Evolutionary conservation across 2,329 filamentous ascomycete genomes (phyloP), one percentile per base, ranked within the genome.

Genomic region (Trichoderma koningii): DNA sequence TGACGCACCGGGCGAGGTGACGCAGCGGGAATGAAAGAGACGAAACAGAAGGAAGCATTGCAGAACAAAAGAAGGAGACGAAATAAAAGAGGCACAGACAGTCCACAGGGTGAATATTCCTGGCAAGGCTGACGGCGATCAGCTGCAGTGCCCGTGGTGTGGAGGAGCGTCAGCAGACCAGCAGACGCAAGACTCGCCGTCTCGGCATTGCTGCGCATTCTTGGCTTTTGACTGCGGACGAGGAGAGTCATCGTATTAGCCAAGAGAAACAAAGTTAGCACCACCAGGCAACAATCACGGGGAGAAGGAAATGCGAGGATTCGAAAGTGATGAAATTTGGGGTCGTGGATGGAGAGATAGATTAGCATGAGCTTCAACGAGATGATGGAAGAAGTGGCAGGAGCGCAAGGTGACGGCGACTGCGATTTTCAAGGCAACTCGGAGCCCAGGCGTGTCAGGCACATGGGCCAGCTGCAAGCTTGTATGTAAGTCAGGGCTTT

Each of bases 101-200:
- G 62, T 53, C 62, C 51, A 30, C 34, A 38, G 30, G 55, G 45
- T 30, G 61, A 23, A 51, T 30, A n/a, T 34, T n/a, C n/a, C 23
- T 14, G 19, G 53, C 51, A 64, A 64, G 62, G 62, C 62, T 64
- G 62, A 64, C 53, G 23, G 47, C 30, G 62, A 64, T 64, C 62
- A 64, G 62, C 62, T 64, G 62, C 53, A 52, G 51, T 48, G 61
- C 30, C 61, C 15, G 42, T 41, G 61, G 52, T 48, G 51, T 52
- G 51, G 45, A 57, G 55, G 62, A 57, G 62, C 38, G 62, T 64
- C 62, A 64, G 62, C 62, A 64, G 62, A 64, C 62, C 59, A 45
- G 50, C 59, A 55, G 59, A 63, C 53, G 50, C 59, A 38, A 61
- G 52, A 53, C 47, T 44, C 42, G 23, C 21, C 47, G 48, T 62